Percentiles rank a stretch among this genome's conserved stretches.
Evolutionary conservation across 345 rosid species (phyloP).

Genomic region (Boechera stricta): DNA sequence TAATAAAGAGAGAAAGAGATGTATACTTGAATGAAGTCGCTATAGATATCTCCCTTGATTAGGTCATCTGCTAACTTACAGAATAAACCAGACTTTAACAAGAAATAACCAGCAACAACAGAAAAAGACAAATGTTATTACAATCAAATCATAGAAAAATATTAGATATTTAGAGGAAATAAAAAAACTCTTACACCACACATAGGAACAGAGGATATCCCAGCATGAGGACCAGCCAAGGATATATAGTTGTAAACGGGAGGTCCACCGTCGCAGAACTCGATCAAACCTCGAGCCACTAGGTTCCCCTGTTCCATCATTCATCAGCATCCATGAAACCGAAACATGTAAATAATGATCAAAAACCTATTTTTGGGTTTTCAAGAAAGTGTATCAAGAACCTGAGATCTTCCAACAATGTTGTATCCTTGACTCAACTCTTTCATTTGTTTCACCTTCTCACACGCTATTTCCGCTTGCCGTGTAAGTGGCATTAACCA

Average conservation of each 20-base stretch:
- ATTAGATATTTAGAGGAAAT: not conserved
- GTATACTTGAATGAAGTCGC: slow-evolving; percentile 76
- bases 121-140: not conserved
- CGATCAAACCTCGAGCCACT: slow-evolving; percentile 84
- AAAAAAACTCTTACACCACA: slow-evolving; percentile 69
- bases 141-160: not conserved
- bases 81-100: slow-evolving; percentile 64
- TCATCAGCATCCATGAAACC: slow-evolving; percentile 9
- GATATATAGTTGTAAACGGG: slow-evolving; percentile 85
- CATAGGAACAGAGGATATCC: slow-evolving; percentile 92
- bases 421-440: slow-evolving; percentile 79
- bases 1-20: not conserved
- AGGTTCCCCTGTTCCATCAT: slow-evolving; percentile 74
- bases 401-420: slow-evolving; percentile 96
- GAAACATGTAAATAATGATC: not conserved
- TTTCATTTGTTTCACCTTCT: slow-evolving; percentile 82
- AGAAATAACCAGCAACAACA: not conserved
- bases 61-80: slow-evolving; percentile 68
- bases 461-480: slow-evolving; percentile 75
- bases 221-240: slow-evolving; percentile 97
- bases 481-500: slow-evolving; percentile 88
- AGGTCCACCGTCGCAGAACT: slow-evolving; percentile 86
- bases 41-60: slow-evolving; percentile 70
- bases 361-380: not conserved
- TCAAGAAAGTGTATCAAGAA: slow-evolving; percentile 40